Base-by-base conservation (phyloP, 1,284 basidiomycete genomes). In the Trametes pubescens region DNA sequence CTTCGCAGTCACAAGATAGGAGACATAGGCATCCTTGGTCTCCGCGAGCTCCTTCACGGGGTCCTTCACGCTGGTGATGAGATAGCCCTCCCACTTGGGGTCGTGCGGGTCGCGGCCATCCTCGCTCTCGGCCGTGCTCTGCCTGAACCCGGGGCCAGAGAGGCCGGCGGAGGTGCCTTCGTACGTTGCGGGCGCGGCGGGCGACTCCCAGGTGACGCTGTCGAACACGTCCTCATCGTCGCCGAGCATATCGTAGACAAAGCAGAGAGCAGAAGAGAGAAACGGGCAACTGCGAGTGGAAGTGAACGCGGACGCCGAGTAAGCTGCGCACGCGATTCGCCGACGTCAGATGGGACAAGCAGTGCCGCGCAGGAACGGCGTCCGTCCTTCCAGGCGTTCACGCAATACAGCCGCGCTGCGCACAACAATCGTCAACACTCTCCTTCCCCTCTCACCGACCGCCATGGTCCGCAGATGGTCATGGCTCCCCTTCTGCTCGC, bases 11-110 rank as follows among this genome's bases (percentile, higher is more conserved):
- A 99, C 94, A 47, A 96, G 83, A 78, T 99, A 99, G 51, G 94
- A 96, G 59, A 99, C 95, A 79, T 95, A 99, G 63, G 94, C 91
- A 76, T 99, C 96, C 80, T 97, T 98, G 51, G 95, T 96, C 70
- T 96, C 95, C 66, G 96, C 92, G 53, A 98, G 86, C 79, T 99
- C 97, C 77, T 98, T 98, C 66, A 95, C 88, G 26, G 96, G 96
- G 74, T 99, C 96, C 73, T 89, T 88, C 65, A 99, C 94, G 59
- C 86, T 84, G 16, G 95, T 92, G 52, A 90, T 84, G 74, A 97
- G 89, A 80, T 92, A 93, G 7, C 94, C 94, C 73, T 93, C 91
- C 94, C 94, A 96, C 76, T 93, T 93, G 43, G 91, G 92, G 71
- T 92, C 88, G 69, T 88, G 85, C 21, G 92, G 90, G 1, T 80